phyloP scores from a whole-genome alignment of 352 stramenopile species.

The Pilasporangium apinafurcum region DNA sequence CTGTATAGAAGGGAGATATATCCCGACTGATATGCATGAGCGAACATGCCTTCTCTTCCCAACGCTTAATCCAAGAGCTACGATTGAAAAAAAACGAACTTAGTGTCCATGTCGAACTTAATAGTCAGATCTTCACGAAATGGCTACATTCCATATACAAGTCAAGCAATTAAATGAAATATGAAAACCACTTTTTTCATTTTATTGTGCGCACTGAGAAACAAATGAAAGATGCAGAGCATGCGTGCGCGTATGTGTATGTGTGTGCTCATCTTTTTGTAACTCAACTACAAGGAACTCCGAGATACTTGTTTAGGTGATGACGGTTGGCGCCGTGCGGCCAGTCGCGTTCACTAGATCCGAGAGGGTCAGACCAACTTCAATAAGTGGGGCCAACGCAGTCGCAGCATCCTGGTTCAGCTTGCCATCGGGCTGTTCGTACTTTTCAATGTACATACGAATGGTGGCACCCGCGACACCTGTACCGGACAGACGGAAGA shows the following conservation, averaged over 20 bases:
- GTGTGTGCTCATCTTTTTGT: no score
- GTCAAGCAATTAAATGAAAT: no score
- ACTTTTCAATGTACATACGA: constrained; percentile 99
- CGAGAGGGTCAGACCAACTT: constrained; percentile 90
- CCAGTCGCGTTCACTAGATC: constrained; percentile 91
- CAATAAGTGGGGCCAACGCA: constrained; percentile 87
- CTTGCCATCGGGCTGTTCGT: constrained; percentile 87
- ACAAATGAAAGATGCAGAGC: no score
- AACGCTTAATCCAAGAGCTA: no score
- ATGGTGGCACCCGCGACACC: constrained; percentile 96
- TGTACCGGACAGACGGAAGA: constrained; percentile 98
- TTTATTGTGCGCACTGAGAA: no score
- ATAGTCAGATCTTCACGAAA: no score
- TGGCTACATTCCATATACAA: no score
- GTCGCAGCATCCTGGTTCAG: constrained; percentile 71
- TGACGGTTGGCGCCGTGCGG: constrained; percentile 93
- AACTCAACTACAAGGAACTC: no score
- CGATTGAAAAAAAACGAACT: no score
- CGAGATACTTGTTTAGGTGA: constrained; percentile 93
- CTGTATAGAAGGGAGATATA: constrained; percentile 61
- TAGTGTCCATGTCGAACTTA: no score
- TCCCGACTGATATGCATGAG: constrained; percentile 35
- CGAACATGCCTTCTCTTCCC: constrained; percentile 45
- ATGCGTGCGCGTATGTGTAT: no score
- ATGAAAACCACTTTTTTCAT: no score